Base-by-base conservation (phyloP, 2,329 filamentous ascomycete genomes). In the Neofusicoccum sp. region DNA sequence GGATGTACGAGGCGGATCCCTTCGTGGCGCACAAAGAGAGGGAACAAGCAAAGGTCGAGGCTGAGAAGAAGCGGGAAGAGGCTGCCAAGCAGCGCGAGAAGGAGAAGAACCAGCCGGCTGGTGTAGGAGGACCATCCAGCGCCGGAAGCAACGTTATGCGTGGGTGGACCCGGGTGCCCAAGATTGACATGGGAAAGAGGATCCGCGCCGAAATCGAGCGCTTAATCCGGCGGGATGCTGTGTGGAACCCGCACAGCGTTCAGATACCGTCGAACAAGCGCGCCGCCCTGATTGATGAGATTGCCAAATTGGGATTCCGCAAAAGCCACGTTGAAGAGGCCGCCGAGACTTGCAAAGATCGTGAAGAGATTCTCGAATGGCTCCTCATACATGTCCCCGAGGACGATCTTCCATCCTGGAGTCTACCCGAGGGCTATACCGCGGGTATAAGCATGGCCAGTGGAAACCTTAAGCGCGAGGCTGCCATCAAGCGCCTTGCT, bases 1-100 rank as follows among this genome's bases (percentile, higher is more conserved):
- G 93, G 89, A 88, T 96, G 84, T 99, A 98, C 73, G 93, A 96
- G 67, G 91, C 92, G 9, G 95, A 99, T 69, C 95, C 95, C 0
- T 99, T 99, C 77, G 84, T 88, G 62, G 88, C 91, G 0, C 82
- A 89, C 64, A 84, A 88, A 66, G 90, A 96, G 74, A 83, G 90
- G 57, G 89, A 96, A 67, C 89, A 92, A 68, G 88, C 89, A 7
- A 90, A 89, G 64, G 86, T 84, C 1, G 81, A 86, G 2, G 85
- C 88, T 47, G 89, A 92, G 69, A 96, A 95, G 82, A 91, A 91
- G 76, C 83, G 87, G 61, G 86, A 84, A 64, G 90, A 95, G 63
- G 76, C 70, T 61, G 77, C 78, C 45, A 76, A 78, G 63, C 86
- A 88, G 64, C 90, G 89, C 75, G 87, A 86, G 6, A 84, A 84